Percentiles rank a stretch among this genome's conserved stretches.
Conservation (phyloP, 106 monocot genomes). For the Dactylorhiza incarnata region DNA sequence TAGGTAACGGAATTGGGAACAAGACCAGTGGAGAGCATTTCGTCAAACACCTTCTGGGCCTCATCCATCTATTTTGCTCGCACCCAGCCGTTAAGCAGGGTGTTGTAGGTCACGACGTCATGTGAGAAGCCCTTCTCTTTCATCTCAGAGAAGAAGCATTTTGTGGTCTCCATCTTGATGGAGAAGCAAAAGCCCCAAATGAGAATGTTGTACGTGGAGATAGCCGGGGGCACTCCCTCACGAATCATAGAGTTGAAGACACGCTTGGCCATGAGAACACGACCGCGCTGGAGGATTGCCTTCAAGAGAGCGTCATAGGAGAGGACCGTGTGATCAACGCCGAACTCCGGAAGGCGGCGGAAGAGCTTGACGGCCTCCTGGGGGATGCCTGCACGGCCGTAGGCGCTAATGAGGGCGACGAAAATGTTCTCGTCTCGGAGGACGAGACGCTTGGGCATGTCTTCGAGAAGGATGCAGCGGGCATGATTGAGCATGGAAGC, state of each 20-base stretch:
- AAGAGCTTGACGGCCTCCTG: conserved; percentile 88
- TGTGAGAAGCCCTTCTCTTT: conserved; percentile 48
- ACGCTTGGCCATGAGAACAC: too few relatives aligned
- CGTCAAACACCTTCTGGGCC: conserved; percentile 41
- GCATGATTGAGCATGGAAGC: conserved; percentile 94
- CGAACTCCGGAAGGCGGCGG: too few relatives aligned
- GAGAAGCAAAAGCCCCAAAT: conserved; percentile 93
- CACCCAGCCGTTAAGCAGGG: conserved; percentile 51
- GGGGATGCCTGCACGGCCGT: conserved; percentile 62
- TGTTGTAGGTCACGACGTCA: conserved; percentile 48
- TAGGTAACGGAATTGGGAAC: conserved; percentile 62
- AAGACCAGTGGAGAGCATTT: too few relatives aligned
- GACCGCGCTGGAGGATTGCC: too few relatives aligned
- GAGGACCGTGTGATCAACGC: too few relatives aligned
- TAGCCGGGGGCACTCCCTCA: too few relatives aligned
- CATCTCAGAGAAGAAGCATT: conserved; percentile 72
- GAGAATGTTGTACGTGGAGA: too few relatives aligned
- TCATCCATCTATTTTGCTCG: conserved; percentile 36
- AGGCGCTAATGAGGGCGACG: conserved; percentile 53
- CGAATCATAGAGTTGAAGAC: too few relatives aligned
- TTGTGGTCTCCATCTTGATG: conserved; percentile 66
- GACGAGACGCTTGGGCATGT: conserved; percentile 72
- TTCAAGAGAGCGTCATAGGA: too few relatives aligned
- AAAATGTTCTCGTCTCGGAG: conserved; percentile 41
- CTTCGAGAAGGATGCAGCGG: conserved; percentile 77